Base-by-base conservation (phyloP, 2,329 filamentous ascomycete genomes). In the Epichloe sylvatica region DNA sequence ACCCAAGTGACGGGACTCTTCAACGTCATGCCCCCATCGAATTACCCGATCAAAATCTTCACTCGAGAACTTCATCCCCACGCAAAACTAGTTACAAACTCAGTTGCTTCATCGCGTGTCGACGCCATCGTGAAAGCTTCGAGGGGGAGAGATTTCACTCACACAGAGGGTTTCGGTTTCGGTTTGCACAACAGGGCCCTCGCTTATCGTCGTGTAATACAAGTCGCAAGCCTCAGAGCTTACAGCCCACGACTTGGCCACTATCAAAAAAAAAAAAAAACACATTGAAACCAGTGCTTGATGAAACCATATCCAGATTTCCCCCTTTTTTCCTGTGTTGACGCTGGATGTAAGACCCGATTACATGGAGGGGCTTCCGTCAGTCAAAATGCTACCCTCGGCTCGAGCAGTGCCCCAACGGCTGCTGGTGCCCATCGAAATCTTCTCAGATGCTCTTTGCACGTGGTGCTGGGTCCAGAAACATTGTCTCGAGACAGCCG, bases 401-500 rank as follows among this genome's bases (percentile, higher is more conserved):
- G 25, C 42, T 30, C 40, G 25, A 12, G 38, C 38, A 19, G 11
- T 19, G 37, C 17, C 44, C 35, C 19, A 15, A 7, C 30, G 44
- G 54, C 11, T 50, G 15, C 25, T 52, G 30, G 35, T 52, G 2
- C 52, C 52, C 38, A 67, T 77, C 51, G 70, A 74, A 45, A 61
- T 75, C 43, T 71, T 75, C 54, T 62, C 70, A 37, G 75, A 77
- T 57, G 66, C 72, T 6, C 62, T 74, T 37, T 78, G 75, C 51
- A 72, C 74, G 4, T 76, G 72, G 64, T 75, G 71, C 55, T 77
- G 73, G 55, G 64, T 77, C 51, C 68, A 69, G 51, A 68, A 73
- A 53, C 68, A 64, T 50, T 69, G 66, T 49, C 64, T 77, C 47
- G 67, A 74, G 51, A 54, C 52, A 12, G 72, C 74, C 49, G 73